Base-by-base conservation (phyloP, 225 moss, liverwort and hornwort genomes). In the Pleurozium schreberi region DNA sequence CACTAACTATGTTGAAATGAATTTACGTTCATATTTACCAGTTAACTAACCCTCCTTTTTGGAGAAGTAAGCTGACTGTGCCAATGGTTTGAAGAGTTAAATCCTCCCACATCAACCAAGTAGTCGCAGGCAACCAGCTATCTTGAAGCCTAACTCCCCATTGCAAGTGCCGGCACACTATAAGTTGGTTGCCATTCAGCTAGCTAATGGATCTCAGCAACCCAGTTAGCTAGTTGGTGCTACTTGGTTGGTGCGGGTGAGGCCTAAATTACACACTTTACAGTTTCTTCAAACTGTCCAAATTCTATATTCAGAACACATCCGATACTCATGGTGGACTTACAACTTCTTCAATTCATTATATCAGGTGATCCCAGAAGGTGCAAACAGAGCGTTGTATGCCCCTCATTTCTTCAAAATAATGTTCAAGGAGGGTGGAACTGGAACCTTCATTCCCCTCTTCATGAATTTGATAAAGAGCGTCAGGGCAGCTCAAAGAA, bases 371-470 rank as follows among this genome's bases (percentile, higher is more conserved):
- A 95, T 99, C 77, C 96, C 96, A 34, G 96, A 96, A 75, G 99
- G 97, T 81, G 89, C 92, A 64, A 95, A 96, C 87, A 91, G 93
- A 53, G 96, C 96, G 9, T 80, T 96, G 47, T 96, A 97, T 85
- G 92, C 94, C 88, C 92, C 96, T 47, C 95, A 96, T 73, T 78
- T 82, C 42, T 99, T 99, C 89, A 97, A 97, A 91, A 91, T 99
- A 59, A 62, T 93, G 80, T 99, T 99, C 85, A 99, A 95, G 87
- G 99, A 99, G 90, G 99, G 99, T 86, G 99, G 99, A 65, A 96
- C 96, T 65, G 99, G 97, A 74, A 99, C 99, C 45, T 99, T 99
- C 75, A 95, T 99, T 74, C 99, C 99, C 22, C 90, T 99, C 19
- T 96, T 96, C 81, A 92, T 96, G 88, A 96, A 86, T 90, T 87